Evolutionary conservation across 768 basidiomycete species (phyloP), one percentile per base, ranked within the genome.

Genomic region (Trametes cubensis): DNA sequence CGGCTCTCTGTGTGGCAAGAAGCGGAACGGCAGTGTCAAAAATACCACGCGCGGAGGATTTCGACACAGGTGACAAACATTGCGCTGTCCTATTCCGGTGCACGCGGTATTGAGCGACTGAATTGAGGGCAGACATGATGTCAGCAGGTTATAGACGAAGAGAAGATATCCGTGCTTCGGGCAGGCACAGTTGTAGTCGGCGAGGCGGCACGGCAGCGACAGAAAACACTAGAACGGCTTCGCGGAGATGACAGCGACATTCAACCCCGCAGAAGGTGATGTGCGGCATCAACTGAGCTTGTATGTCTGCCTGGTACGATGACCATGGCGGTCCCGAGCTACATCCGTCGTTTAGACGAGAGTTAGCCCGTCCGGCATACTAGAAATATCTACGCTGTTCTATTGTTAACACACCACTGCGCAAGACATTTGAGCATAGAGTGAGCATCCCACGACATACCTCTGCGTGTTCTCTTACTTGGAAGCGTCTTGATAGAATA

Each of bases 331-430:
- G 39, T 18, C 46, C 56, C 56, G 56, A 58, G 38, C 56, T 58
- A 58, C 46, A 17, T 58, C 56, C 56, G 56, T 23, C 38, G 47
- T 58, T 58, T 58, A 41, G 15, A 48, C 56, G 56, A 48, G 21
- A 41, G 56, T 40, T 58, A 6, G 38, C 25, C 46, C 46, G 23
- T 13, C 20, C 46, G 8, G 15, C 14, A 38, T 11, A 14, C 51
- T 53, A 39, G 51, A 40, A 53, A 40, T 40, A 53, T 53, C 51
- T 39, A 0, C 13, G 51, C 10, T 18, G 20, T 26, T 7, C 53
- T 54, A 54, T 28, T 44, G 15, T 54, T 44, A 54, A 41, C 18
- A 28, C 21, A 4, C 23, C 17, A 0, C 5, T 7, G 46, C 46
- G 13, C 20, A 47, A 23, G 23, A 2, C 18, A 10, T 14, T 6